Evolutionary conservation across 441 rosid species (phyloP).

Genomic region (Pelargonium fulgidum): DNA sequence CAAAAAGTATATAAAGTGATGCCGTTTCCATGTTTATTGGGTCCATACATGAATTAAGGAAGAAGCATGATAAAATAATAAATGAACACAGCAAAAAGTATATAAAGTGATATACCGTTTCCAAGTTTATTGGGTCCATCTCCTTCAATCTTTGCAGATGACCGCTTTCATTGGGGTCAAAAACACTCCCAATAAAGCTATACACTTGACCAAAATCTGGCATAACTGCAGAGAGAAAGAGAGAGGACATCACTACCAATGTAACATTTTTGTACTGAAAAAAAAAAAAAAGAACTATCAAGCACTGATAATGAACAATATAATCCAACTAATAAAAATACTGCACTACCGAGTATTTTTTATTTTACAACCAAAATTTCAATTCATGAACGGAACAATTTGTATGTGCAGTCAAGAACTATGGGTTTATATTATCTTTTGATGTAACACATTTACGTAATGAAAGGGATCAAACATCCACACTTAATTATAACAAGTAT

Average conservation of each 20-base stretch:
- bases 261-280: background rate
- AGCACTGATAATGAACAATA: too few species aligned
- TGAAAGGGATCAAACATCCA: too few species aligned
- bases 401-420: too few species aligned
- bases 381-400: too few species aligned
- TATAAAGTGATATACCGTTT: background rate
- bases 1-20: background rate
- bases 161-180: constrained; percentile 8
- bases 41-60: background rate
- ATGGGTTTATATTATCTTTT: too few species aligned
- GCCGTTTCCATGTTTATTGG: constrained; percentile 7
- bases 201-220: constrained; percentile 9
- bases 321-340: too few species aligned
- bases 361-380: too few species aligned
- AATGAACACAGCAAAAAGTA: background rate
- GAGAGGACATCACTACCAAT: background rate
- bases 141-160: constrained; percentile 1
- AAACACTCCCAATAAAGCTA: constrained; percentile 6
- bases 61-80: background rate
- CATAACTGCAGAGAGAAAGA: background rate
- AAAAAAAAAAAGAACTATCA: background rate
- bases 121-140: constrained; percentile 6
- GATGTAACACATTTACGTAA: too few species aligned
- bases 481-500: too few species aligned
- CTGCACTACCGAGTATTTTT: too few species aligned